These are phyloP conservation scores for Globisporangium solare DNA, from an alignment of 352 stramenopile species.

Conservation along the genomic window DNA sequence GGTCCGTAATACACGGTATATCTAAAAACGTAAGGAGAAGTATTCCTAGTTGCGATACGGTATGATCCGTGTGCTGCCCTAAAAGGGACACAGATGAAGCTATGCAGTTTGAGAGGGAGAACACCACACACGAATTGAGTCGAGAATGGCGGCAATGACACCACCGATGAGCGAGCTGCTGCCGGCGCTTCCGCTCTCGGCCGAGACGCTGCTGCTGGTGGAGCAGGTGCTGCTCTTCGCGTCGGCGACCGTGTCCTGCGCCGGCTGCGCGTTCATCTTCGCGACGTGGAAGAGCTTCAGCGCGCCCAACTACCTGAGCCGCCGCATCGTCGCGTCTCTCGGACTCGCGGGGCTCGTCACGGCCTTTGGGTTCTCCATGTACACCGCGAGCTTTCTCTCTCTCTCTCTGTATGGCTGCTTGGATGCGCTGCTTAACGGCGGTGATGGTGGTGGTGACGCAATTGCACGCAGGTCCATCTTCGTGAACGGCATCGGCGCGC, in stretches of 20 bases:
- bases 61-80: too few species aligned
- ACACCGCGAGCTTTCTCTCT: slow-evolving; percentile 6
- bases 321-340: slow-evolving; percentile 67
- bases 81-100: too few species aligned
- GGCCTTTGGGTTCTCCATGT: slow-evolving; percentile 61
- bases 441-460: background rate
- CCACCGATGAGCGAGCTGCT: too few species aligned
- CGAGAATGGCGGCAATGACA: too few species aligned
- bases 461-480: slow-evolving; percentile 41
- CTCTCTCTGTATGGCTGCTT: background rate
- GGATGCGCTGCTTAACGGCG: background rate
- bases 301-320: slow-evolving; percentile 62
- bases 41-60: too few species aligned
- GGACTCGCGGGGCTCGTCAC: slow-evolving; percentile 55
- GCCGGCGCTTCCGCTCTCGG: too few species aligned
- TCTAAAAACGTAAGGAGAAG: too few species aligned
- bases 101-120: too few species aligned
- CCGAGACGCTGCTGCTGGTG: slow-evolving; percentile 19
- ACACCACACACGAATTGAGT: too few species aligned
- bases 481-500: slow-evolving; percentile 40
- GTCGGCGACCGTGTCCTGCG: slow-evolving; percentile 52
- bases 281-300: slow-evolving; percentile 64
- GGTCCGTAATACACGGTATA: too few species aligned
- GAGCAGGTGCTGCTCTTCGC: slow-evolving; percentile 50
- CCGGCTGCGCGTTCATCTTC: slow-evolving; percentile 67